Percentiles rank a stretch among this genome's conserved stretches.
Evolutionary conservation across 1,284 basidiomycete genomes (phyloP).

Genomic region (Coniferiporia sulphurascens): DNA sequence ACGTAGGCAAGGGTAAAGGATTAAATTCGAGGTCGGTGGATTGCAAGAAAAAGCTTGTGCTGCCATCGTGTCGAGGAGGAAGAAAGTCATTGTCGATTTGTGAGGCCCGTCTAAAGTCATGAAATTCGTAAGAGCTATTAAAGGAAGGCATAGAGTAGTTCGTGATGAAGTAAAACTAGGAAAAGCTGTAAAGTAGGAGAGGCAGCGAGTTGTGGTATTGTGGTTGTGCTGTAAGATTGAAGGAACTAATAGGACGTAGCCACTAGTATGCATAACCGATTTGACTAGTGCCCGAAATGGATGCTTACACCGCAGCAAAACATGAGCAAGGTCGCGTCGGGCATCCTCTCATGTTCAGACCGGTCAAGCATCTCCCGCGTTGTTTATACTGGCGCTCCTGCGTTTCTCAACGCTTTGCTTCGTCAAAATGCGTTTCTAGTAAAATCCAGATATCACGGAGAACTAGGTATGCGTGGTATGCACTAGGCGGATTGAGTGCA

Average conservation of each 20-base stretch:
- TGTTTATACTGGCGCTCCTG: not conserved
- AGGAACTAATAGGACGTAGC: too few species aligned
- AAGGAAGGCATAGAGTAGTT: slow-evolving; percentile 7
- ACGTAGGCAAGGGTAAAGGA: not conserved
- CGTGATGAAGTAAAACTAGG: not conserved
- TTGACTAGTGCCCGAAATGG: too few species aligned
- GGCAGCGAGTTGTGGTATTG: slow-evolving; percentile 4
- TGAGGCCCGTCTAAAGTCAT: slow-evolving; percentile 7
- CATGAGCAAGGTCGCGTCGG: not conserved
- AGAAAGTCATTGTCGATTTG: slow-evolving; percentile 8
- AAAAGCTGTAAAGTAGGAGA: not conserved
- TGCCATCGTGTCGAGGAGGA: slow-evolving; percentile 9
- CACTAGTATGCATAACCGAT: too few species aligned
- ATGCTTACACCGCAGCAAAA: not conserved
- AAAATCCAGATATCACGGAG: not conserved
- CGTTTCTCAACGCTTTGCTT: not conserved
- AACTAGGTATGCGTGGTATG: not conserved
- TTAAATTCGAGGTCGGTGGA: slow-evolving; percentile 1
- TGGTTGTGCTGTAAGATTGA: slow-evolving; percentile 3
- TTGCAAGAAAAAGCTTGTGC: not conserved
- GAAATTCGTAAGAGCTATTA: not conserved
- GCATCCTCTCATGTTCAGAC: not conserved
- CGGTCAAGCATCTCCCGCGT: not conserved
- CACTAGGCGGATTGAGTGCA: not conserved
- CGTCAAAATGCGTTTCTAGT: not conserved